Conservation (phyloP, 73 alveolate species). For the Blepharisma japonicum region DNA sequence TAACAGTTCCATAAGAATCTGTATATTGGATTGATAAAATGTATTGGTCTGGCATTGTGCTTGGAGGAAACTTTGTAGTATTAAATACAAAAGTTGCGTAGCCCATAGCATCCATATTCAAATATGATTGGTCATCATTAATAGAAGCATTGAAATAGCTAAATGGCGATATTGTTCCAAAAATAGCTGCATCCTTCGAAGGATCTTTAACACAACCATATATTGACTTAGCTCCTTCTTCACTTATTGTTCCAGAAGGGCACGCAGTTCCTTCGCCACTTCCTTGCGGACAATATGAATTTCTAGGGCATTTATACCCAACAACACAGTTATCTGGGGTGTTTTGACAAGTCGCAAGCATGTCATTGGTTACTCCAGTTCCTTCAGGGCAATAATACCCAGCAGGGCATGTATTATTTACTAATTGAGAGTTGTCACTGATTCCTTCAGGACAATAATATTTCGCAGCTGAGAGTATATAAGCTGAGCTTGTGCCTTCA, state of each 20-base stretch:
- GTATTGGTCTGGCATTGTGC: no score
- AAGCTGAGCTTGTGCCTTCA: background rate
- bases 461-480: background rate
- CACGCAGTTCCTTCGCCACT: background rate
- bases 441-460: background rate
- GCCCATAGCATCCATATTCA: no score
- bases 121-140: no score
- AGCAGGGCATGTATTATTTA: background rate
- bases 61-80: no score
- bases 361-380: background rate
- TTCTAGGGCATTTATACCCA: slow-evolving; percentile 18
- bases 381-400: slow-evolving; percentile 12
- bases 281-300: background rate
- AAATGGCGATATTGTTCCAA: no score
- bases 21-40: no score
- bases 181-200: no score
- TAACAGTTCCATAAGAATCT: background rate
- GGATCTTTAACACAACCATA: no score
- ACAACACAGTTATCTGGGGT: background rate
- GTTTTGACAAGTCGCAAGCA: background rate
- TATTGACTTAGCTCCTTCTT: no score
- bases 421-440: no score
- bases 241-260: background rate
- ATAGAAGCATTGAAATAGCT: no score
- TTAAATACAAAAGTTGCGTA: no score